Base-by-base conservation (phyloP, 1,284 basidiomycete genomes). In the Ustilago xerochloae region DNA sequence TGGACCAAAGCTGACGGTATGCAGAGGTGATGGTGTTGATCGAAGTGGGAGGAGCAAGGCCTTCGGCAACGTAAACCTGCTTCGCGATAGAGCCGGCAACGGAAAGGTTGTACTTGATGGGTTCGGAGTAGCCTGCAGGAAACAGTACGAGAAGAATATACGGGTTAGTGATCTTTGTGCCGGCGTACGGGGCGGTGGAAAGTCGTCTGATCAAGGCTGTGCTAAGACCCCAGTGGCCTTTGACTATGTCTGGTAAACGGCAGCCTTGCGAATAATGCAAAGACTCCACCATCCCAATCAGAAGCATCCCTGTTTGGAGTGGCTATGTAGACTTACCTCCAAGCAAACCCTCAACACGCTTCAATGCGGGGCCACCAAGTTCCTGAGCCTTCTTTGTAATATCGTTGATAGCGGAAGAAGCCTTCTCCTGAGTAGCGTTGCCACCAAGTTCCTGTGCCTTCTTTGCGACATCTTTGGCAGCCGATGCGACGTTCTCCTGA, bases 21-120 rank as follows among this genome's bases (percentile, higher is more conserved):
- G 91, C 91, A 61, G 87, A 87, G 46, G 88, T 87, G 85, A 93
- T 86, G 57, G 90, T 86, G 36, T 87, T 85, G 54, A 92, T 64
- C 26, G 90, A 90, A 15, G 88, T 88, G 22, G 95, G 96, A 16
- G 93, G 93, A 50, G 91, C 89, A 56, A 98, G 89, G 66, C 90
- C 89, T 87, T 98, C 96, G 48, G 91, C 90, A 74, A 92, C 86
- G 87, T 97, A 98, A 66, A 98, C 89, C 84, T 96, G 93, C 87
- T 95, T 94, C 77, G 90, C 85, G 75, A 98, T 84, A 82, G 95
- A 93, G 65, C 91, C 90, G 50, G 90, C 88, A 62, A 97, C 93
- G 63, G 92, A 87, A 57, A 78, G 61, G 67, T 77, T 75, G 75
- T 79, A 81, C 65, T 79, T 65, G 63, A 77, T 60, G 29, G 77